Percentiles rank a stretch among this genome's conserved stretches.
Conservation (phyloP, 2,329 filamentous ascomycete genomes). For the Phyllosticta paracitricarpa region DNA sequence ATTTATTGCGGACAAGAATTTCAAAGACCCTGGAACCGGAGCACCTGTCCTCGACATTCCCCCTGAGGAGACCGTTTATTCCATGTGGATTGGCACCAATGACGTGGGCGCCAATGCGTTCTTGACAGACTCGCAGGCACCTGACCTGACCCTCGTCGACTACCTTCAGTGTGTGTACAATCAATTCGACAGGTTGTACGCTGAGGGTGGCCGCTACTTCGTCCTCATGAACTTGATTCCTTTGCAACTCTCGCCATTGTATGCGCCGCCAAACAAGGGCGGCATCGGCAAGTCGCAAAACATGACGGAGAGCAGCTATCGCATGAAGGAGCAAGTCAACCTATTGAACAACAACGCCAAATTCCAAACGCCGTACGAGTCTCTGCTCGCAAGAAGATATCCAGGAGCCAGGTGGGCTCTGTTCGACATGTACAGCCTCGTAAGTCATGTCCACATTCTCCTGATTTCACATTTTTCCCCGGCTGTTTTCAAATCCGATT, state of each 20-base stretch:
- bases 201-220: constrained; percentile 57
- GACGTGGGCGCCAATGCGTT: constrained; percentile 60
- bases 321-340: constrained; percentile 43
- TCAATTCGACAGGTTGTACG: constrained; percentile 35
- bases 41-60: constrained; percentile 32
- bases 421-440: constrained; percentile 56
- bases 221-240: constrained; percentile 62
- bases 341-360: constrained; percentile 43
- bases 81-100: constrained; percentile 74
- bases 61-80: constrained; percentile 56
- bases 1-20: constrained; percentile 33
- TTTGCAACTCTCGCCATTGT: constrained; percentile 57
- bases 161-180: constrained; percentile 59
- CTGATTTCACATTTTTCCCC: background rate
- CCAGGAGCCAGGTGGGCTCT: constrained; percentile 51
- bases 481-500: background rate
- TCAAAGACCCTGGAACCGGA: constrained; percentile 22
- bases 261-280: constrained; percentile 42
- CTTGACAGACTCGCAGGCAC: constrained; percentile 52
- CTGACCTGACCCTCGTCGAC: constrained; percentile 50
- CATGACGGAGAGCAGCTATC: constrained; percentile 38
- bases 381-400: constrained; percentile 33
- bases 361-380: constrained; percentile 41
- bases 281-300: constrained; percentile 38
- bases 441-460: constrained; percentile 18